Conservation (phyloP, 1,284 basidiomycete species). For the Ustilago nuda region DNA sequence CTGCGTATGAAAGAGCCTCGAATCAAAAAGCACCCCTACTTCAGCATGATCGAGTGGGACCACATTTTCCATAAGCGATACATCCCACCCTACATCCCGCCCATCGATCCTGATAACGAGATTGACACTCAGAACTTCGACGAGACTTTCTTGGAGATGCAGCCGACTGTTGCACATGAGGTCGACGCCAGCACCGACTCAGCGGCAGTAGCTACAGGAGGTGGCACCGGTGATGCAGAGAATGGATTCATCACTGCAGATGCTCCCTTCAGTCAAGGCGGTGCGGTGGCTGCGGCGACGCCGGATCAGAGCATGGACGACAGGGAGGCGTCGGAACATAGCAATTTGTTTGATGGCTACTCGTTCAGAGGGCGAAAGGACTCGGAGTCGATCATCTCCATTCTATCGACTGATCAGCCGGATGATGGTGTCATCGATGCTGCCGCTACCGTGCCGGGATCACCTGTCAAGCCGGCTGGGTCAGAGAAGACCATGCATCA, state of each 20-base stretch:
- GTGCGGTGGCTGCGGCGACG: conserved; percentile 16
- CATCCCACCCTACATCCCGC: conserved; percentile 96
- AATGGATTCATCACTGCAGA: conserved; percentile 24
- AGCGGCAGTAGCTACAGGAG: conserved; percentile 16
- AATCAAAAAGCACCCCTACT: conserved; percentile 94
- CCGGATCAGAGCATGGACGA: conserved; percentile 48
- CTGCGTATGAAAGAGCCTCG: conserved; percentile 90
- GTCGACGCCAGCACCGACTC: conserved; percentile 27
- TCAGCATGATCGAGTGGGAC: conserved; percentile 94
- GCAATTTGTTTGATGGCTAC: conserved; percentile 63
- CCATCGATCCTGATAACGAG: conserved; percentile 90
- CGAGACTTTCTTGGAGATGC: conserved; percentile 91
- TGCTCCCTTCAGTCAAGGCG: conserved; percentile 8
- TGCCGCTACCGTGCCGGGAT: conserved; percentile 10
- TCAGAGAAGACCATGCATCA: not conserved
- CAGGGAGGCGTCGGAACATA: conserved; percentile 29
- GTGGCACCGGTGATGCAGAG: conserved; percentile 10
- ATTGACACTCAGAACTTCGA: conserved; percentile 98
- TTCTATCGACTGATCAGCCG: conserved; percentile 29
- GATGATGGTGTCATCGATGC: conserved; percentile 27
- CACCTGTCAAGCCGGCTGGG: conserved; percentile 20
- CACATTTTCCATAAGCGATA: conserved; percentile 94
- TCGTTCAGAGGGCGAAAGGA: conserved; percentile 64
- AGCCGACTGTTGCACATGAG: conserved; percentile 58
- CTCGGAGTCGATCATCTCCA: conserved; percentile 58